These are phyloP conservation scores for Capronia epimyces DNA, from an alignment of 2,329 filamentous ascomycete genomes.

Conservation along the genomic window DNA sequence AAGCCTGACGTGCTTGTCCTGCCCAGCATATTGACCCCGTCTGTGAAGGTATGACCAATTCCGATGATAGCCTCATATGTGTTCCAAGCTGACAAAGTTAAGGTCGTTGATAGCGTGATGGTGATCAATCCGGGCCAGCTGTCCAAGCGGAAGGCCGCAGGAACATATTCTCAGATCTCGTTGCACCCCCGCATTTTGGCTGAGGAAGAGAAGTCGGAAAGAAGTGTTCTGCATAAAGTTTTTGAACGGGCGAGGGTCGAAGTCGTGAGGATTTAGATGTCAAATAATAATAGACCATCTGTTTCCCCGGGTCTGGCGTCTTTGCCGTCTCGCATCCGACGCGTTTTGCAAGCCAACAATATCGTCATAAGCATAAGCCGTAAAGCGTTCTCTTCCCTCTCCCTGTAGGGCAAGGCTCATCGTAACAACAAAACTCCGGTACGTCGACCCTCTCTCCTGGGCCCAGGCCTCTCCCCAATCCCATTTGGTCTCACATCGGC, in stretches of 20 bases:
- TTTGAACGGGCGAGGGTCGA: conserved; percentile 82
- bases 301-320: background rate
- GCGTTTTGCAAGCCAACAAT: background rate
- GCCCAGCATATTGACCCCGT: conserved; percentile 76
- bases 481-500: conserved; percentile 10
- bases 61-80: background rate
- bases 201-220: conserved; percentile 53
- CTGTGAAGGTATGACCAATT: conserved; percentile 65
- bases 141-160: conserved; percentile 76
- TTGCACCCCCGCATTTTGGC: conserved; percentile 60
- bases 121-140: conserved; percentile 85
- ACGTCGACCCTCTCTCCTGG: conserved; percentile 13
- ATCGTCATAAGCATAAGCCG: background rate
- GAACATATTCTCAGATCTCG: conserved; percentile 77
- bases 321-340: background rate
- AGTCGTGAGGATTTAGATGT: conserved; percentile 68
- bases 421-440: conserved; percentile 21
- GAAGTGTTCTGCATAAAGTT: conserved; percentile 65
- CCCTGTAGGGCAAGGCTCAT: conserved; percentile 1
- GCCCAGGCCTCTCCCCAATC: conserved; percentile 6
- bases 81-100: conserved; percentile 19
- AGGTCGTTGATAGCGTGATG: conserved; percentile 87
- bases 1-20: conserved; percentile 77
- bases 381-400: background rate
- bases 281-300: background rate